Evolutionary conservation across 768 basidiomycete species (phyloP), one percentile per base, ranked within the genome.

Genomic region (Pleurotus platypus): DNA sequence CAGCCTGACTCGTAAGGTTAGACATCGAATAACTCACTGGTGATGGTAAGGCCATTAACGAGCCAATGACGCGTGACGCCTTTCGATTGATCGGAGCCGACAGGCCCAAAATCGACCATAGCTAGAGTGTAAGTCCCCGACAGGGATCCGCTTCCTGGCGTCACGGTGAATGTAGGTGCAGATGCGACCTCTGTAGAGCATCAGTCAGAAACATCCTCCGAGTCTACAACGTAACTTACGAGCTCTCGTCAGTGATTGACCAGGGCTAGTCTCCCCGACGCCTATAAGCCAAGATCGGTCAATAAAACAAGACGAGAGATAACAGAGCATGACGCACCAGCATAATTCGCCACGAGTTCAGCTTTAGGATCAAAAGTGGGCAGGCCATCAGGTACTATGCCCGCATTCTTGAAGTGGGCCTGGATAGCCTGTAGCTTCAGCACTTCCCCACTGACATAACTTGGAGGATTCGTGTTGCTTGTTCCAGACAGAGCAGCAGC

Each of bases 61-160:
- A 93, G 82, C 90, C 90, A 93, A 73, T 92, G 92, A 55, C 88
- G 80, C 50, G 83, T 90, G 61, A 85, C 83, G 16, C 83, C 85
- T 7, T 74, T 69, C 35, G 77, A 69, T 54, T 83, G 71, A 61
- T 86, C 77, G 47, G 80, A 71, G 39, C 90, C 89, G 37, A 86
- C 85, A 18, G 80, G 65, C 57, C 84, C 84, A 12, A 89, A 87
- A 63, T 93, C 91, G 30, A 84, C 78, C 89, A 93, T 89, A 50
- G 81, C 75, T 35, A 92, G 66, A 18, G 90, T 90, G 70, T 78
- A 90, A 42, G 70, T 78, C 11, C 79, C 81, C 39, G 67, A 67
- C 54, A 87, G 67, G 9, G 68, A 39, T 15, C 73, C 68, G 68
- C 82, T 81, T 49, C 72, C 77, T 11, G 83, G 72, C 4, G 75